Base-by-base conservation (phyloP, 441 rosid species). In the Gossypium schwendimanii region DNA sequence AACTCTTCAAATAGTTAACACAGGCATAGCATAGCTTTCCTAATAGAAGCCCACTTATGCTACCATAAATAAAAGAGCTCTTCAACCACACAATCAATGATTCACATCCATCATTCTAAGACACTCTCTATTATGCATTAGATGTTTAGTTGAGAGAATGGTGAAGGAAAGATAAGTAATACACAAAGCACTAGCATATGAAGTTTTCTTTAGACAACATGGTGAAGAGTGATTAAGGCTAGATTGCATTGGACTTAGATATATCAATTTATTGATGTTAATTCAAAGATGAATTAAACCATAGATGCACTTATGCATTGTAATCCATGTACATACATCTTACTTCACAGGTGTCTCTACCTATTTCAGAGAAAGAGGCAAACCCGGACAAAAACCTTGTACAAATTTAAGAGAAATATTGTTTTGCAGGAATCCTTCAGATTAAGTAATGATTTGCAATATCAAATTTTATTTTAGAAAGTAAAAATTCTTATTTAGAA, bases 81-180 rank as follows among this genome's bases (percentile, higher is more conserved):
- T 66, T 66, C 23, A 49, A 24, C 70, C 70, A 66, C 53, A 41
- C 41, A 49, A 66, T 66, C 44, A 47, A 49, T 47, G 70, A 21
- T 44, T 44, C 41, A 49, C 70, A 26, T 18, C 36, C 2, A 20
- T 15, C 69, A 41, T 44, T 65, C 70, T 65, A 65, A 45, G 18
- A 21, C 47, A 65, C 17, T 23, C 41, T 26, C 58, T n/a, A 66
- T 26, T n/a, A 49, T 24, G 44, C 70, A 24, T 66, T 26, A 0
- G 39, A 66, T 23, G 58, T 24, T 47, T 49, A n/a, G 26, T 14
- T 12, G 10, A 18, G 28, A 44, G 14, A 64, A 64, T 21, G 33
- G 45, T 64, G 24, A 65, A 66, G 36, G 70, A 47, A 50, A 26
- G 24, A 66, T 24, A 47, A 45, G 58, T 24, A 66, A 24, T 26